phyloP scores from a whole-genome alignment of 2,329 filamentous ascomycete species.

The Microthyrium microscopicum region DNA sequence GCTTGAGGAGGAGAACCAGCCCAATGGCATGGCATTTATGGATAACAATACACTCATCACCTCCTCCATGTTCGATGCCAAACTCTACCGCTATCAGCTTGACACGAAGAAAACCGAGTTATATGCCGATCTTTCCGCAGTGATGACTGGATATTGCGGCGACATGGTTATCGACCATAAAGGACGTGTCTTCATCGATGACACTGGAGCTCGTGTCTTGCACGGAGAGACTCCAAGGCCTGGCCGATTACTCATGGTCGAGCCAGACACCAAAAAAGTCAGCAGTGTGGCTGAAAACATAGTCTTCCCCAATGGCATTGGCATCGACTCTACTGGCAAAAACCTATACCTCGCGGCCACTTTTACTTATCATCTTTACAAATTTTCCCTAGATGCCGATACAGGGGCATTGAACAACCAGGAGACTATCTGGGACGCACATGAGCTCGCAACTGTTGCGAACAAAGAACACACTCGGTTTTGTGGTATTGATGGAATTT shows the following conservation, averaged over 20 bases:
- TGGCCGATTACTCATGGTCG: slow-evolving; percentile 1
- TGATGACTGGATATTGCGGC: slow-evolving; percentile 1
- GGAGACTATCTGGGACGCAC: not conserved
- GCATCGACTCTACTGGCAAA: not conserved
- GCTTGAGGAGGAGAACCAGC: not conserved
- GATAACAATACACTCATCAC: not conserved
- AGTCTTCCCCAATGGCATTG: slow-evolving; percentile 1
- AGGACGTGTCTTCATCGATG: not conserved
- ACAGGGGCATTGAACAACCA: not conserved
- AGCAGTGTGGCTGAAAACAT: not conserved
- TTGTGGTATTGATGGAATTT: slow-evolving; percentile 1
- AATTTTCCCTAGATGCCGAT: not conserved
- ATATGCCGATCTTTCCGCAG: not conserved
- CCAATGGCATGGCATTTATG: not conserved
- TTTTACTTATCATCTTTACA: not conserved
- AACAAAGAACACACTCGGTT: not conserved
- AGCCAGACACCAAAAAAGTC: not conserved
- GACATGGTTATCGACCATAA: slow-evolving; percentile 1
- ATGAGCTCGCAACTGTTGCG: not conserved
- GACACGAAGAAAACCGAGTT: not conserved
- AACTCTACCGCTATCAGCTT: slow-evolving; percentile 2
- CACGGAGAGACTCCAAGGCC: not conserved
- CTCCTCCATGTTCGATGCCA: slow-evolving; percentile 2
- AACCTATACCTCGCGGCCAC: not conserved
- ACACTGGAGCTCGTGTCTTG: slow-evolving; percentile 1